Evolutionary conservation across 108 stramenopile genomes (phyloP).

Genomic region (Schizochytrium sp.): DNA sequence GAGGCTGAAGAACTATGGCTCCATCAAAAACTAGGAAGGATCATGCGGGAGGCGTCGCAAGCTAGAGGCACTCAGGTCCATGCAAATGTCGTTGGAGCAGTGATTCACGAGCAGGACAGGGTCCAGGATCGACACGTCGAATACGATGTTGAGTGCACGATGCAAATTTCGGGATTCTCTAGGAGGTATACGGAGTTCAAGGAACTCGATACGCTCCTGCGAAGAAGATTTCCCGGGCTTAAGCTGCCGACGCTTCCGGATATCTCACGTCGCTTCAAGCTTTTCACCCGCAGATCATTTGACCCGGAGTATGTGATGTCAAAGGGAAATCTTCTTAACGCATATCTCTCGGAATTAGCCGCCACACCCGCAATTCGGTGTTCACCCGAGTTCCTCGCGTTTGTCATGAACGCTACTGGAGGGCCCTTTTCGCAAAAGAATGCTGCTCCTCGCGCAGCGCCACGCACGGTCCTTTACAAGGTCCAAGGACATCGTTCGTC

Average conservation of each 20-base stretch:
- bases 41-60: conserved; percentile 42
- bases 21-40: not conserved
- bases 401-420: conserved; percentile 37
- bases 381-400: conserved; percentile 32
- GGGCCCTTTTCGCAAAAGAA: conserved; percentile 9
- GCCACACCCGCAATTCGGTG: not conserved
- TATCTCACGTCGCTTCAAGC: conserved; percentile 19
- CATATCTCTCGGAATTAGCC: not conserved
- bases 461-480: conserved; percentile 2
- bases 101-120: not conserved
- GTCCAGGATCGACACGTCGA: conserved; percentile 41
- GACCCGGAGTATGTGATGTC: conserved; percentile 14
- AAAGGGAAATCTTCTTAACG: conserved; percentile 46
- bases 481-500: not conserved
- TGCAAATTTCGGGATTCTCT: not conserved
- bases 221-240: not conserved
- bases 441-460: not conserved
- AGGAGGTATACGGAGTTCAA: conserved; percentile 53
- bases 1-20: not conserved
- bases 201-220: conserved; percentile 1
- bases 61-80: not conserved
- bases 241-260: not conserved
- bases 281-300: conserved; percentile 30
- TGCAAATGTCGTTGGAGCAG: conserved; percentile 1
- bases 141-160: not conserved